A percentile compares a stretch with the other conserved stretches of the same genome.
Conservation (phyloP, 2,329 filamentous ascomycete genomes). For the Apiospora marii region DNA sequence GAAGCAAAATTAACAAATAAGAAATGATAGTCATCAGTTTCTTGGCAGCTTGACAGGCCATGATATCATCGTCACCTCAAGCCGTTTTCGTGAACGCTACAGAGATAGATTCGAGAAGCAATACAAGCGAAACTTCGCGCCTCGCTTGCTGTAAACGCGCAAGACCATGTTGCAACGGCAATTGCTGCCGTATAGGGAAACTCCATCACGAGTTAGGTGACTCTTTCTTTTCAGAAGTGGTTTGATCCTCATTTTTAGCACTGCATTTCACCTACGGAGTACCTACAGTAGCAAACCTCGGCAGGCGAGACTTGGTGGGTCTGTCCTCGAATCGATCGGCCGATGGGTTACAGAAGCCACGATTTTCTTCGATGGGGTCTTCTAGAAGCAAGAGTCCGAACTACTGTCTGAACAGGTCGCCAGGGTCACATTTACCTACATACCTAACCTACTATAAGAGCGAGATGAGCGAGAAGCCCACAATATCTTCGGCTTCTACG, state of each 20-base stretch:
- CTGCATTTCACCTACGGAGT: background rate
- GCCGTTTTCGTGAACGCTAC: background rate
- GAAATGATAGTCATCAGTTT: background rate
- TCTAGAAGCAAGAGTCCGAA: conserved; percentile 3
- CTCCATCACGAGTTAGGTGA: background rate
- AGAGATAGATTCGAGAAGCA: too few relatives aligned
- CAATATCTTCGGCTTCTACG: background rate
- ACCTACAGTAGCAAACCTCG: conserved; percentile 12
- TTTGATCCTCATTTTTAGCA: background rate
- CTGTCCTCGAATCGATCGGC: conserved; percentile 8
- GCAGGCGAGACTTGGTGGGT: conserved; percentile 11
- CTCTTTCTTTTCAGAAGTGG: background rate
- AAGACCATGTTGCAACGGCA: background rate
- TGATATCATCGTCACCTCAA: conserved; percentile 5
- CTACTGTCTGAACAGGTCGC: background rate
- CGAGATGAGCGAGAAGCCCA: conserved; percentile 18
- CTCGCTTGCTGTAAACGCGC: background rate
- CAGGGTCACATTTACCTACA: background rate
- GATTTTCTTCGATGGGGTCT: conserved; percentile 6
- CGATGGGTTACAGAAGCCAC: conserved; percentile 15
- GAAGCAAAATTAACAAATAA: background rate
- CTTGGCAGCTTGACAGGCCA: background rate
- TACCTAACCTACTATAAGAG: background rate
- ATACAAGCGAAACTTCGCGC: background rate
- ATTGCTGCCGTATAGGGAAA: background rate